Conservation (phyloP, 2,329 filamentous ascomycete species). For the Lomentospora prolificans region DNA sequence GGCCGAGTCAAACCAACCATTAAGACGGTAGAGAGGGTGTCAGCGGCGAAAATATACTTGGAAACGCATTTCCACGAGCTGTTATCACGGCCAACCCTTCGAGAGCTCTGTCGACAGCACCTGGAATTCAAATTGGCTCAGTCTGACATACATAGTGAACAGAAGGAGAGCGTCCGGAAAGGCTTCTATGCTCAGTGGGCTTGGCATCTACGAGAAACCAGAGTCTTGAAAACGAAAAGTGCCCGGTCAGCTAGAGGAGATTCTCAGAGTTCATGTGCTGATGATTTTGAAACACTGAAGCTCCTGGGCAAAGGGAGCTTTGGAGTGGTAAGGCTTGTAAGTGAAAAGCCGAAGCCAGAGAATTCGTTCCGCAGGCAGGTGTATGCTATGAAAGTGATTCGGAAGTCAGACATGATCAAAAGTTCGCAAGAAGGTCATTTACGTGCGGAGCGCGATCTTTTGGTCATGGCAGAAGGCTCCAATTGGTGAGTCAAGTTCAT, state of each 20-base stretch:
- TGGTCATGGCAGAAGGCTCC: constrained; percentile 81
- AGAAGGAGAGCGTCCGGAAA: constrained; percentile 42
- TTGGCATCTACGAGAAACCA: constrained; percentile 62
- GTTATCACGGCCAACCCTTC: constrained; percentile 33
- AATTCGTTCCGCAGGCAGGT: constrained; percentile 39
- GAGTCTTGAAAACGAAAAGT: constrained; percentile 58
- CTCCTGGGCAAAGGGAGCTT: constrained; percentile 90
- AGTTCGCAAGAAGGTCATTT: constrained; percentile 90
- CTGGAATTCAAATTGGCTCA: constrained; percentile 44
- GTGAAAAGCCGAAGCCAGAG: constrained; percentile 41
- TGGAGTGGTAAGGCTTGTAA: constrained; percentile 79
- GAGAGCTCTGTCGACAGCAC: constrained; percentile 21
- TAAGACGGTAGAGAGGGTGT: constrained; percentile 63
- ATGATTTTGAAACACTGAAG: constrained; percentile 65
- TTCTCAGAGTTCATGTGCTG: constrained; percentile 12
- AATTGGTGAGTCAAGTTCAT: constrained; percentile 47
- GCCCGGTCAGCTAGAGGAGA: constrained; percentile 14
- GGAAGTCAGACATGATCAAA: constrained; percentile 84
- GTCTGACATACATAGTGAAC: constrained; percentile 39
- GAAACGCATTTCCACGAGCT: constrained; percentile 77
- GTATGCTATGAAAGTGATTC: constrained; percentile 95
- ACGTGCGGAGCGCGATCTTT: constrained; percentile 81
- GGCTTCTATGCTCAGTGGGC: constrained; percentile 60
- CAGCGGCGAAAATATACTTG: constrained; percentile 75
- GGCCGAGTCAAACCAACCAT: constrained; percentile 23